These are phyloP conservation scores for Botrytis paeoniae DNA, from an alignment of 2,329 filamentous ascomycete species.

Conservation along the genomic window DNA sequence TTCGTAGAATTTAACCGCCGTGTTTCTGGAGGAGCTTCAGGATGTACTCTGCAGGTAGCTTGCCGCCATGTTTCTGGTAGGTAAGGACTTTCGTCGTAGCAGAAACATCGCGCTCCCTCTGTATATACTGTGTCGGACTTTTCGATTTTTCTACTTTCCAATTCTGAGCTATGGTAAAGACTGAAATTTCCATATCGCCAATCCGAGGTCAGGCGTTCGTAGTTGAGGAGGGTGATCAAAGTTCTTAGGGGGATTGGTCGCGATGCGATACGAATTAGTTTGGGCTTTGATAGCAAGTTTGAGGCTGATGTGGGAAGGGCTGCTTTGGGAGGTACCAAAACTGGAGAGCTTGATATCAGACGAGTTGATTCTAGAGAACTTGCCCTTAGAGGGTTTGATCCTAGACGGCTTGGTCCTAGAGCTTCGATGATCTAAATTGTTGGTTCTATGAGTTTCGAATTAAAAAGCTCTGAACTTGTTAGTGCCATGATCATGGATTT, in stretches of 20 bases:
- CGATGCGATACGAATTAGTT: background rate
- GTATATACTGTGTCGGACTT: background rate
- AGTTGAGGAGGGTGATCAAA: background rate
- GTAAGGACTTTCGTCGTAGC: background rate
- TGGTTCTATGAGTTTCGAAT: background rate
- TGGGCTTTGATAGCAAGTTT: background rate
- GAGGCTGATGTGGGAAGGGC: background rate
- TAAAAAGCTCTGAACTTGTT: background rate
- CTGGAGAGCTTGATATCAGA: too few relatives aligned
- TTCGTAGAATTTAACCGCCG: background rate
- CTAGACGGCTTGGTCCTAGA: background rate
- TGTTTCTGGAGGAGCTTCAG: background rate
- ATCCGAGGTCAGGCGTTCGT: background rate
- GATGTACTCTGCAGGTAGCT: background rate
- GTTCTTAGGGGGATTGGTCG: background rate
- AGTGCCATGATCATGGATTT: background rate
- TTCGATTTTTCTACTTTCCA: background rate
- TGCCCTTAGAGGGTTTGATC: background rate
- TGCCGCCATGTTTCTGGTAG: background rate
- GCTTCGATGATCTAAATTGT: background rate
- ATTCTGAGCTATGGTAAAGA: background rate
- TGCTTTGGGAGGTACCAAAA: background rate
- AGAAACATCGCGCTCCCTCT: background rate
- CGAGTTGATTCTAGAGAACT: background rate
- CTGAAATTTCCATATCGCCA: background rate